Percentiles rank a stretch among this genome's conserved stretches.
These are phyloP conservation scores for Neofusicoccum sp. DNA, from an alignment of 2,329 filamentous ascomycete genomes.

Conservation along the genomic window DNA sequence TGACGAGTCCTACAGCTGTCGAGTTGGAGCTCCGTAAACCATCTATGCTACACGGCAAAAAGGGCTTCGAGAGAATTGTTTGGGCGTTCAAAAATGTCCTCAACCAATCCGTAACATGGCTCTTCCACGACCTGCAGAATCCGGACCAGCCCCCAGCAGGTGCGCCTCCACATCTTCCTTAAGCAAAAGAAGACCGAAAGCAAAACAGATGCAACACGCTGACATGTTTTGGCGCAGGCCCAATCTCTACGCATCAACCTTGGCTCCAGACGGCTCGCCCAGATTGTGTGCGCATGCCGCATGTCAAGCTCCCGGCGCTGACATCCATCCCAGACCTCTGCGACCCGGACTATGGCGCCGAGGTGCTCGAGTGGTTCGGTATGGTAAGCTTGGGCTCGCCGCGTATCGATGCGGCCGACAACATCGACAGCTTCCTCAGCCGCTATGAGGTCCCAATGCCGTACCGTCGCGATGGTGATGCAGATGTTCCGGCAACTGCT, in stretches of 20 bases:
- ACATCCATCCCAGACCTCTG: constrained; percentile 36
- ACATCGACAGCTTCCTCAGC: constrained; percentile 66
- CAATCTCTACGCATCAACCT: not conserved
- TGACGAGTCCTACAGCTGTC: constrained; percentile 56
- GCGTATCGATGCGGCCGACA: constrained; percentile 57
- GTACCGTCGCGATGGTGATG: constrained; percentile 7
- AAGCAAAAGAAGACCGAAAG: constrained; percentile 23
- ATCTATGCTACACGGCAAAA: constrained; percentile 80
- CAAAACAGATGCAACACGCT: not conserved
- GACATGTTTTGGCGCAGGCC: not conserved
- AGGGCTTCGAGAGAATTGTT: constrained; percentile 72
- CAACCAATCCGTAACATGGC: constrained; percentile 66
- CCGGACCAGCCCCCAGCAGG: constrained; percentile 37
- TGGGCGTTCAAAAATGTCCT: constrained; percentile 80
- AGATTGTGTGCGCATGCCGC: constrained; percentile 33
- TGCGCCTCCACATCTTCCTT: constrained; percentile 30
- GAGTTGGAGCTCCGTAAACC: constrained; percentile 71
- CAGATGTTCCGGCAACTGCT: constrained; percentile 9
- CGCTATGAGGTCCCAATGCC: constrained; percentile 61
- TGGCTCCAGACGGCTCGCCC: constrained; percentile 19
- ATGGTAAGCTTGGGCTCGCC: constrained; percentile 65
- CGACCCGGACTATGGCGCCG: constrained; percentile 62
- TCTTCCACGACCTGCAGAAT: constrained; percentile 65
- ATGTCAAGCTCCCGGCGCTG: constrained; percentile 25
- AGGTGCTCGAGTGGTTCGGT: constrained; percentile 72